Conservation (phyloP, 1,284 basidiomycete species). For the Cryptococcus neoformans region DNA sequence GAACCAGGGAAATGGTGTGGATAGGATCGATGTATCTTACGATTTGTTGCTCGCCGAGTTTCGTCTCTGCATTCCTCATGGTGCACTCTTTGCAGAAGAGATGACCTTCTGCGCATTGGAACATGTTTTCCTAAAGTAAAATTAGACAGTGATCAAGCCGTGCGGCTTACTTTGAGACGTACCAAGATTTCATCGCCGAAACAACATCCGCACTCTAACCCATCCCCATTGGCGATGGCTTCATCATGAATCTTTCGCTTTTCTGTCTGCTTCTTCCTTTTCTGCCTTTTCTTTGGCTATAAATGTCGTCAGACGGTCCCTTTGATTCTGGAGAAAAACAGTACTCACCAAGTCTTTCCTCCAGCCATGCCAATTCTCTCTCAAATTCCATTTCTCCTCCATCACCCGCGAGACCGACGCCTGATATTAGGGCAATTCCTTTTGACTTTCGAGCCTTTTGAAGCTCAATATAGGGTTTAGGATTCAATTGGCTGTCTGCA, state of each 20-base stretch:
- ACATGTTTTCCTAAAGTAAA: constrained; percentile 63
- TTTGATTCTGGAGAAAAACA: not conserved
- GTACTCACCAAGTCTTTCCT: constrained; percentile 38
- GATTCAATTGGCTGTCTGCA: constrained; percentile 5
- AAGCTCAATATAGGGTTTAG: constrained; percentile 30
- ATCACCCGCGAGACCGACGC: constrained; percentile 13
- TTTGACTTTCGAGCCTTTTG: constrained; percentile 51
- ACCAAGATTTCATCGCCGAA: constrained; percentile 69
- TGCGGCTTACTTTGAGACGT: constrained; percentile 39
- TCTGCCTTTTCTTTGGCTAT: constrained; percentile 39
- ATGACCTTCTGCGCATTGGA: constrained; percentile 78
- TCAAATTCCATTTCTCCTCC: constrained; percentile 53
- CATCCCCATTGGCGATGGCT: constrained; percentile 51
- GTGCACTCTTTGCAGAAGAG: constrained; percentile 66
- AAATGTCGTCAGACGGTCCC: not conserved
- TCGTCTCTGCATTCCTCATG: constrained; percentile 45
- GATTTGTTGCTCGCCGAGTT: constrained; percentile 47
- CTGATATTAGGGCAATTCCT: not conserved
- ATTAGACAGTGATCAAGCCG: not conserved
- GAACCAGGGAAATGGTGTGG: not conserved
- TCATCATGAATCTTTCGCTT: constrained; percentile 51
- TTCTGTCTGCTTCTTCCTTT: constrained; percentile 36
- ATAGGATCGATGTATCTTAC: constrained; percentile 19
- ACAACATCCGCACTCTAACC: constrained; percentile 79
- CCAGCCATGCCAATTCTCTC: constrained; percentile 54